Conservation (phyloP, 2,329 filamentous ascomycete species). For the Neofusicoccum laricinum region DNA sequence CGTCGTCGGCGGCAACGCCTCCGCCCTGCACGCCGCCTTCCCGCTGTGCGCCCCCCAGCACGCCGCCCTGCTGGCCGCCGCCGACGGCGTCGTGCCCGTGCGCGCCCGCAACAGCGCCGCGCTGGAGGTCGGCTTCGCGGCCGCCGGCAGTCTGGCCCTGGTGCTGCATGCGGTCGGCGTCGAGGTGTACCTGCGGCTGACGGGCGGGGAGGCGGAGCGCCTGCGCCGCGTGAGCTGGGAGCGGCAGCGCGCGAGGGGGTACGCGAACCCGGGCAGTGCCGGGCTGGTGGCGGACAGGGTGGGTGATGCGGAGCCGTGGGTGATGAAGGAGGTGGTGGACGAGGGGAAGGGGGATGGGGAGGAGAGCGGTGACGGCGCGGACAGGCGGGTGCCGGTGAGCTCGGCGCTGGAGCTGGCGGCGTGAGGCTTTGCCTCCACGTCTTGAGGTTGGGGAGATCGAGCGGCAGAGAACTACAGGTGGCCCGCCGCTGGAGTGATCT, state of each 20-base stretch:
- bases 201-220: constrained; percentile 53
- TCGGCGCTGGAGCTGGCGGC: no score
- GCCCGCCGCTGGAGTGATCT: no score
- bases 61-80: constrained; percentile 28
- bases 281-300: constrained; percentile 28
- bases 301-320: constrained; percentile 29
- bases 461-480: no score
- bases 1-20: not conserved
- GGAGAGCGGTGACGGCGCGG: no score
- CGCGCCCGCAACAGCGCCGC: constrained; percentile 37
- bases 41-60: constrained; percentile 46
- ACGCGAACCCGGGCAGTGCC: constrained; percentile 42
- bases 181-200: constrained; percentile 49
- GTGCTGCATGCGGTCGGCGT: constrained; percentile 45
- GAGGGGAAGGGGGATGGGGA: no score
- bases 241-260: constrained; percentile 54
- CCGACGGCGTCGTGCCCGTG: constrained; percentile 24
- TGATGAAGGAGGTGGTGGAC: not conserved
- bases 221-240: constrained; percentile 56
- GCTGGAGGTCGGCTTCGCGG: constrained; percentile 51
- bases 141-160: constrained; percentile 53
- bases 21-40: not conserved
- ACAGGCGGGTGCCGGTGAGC: no score
- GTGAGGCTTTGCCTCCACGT: no score
- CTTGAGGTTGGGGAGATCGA: no score